phyloP scores from a whole-genome alignment of 176 grass and related monocot species.

The Sorghum bicolor region DNA sequence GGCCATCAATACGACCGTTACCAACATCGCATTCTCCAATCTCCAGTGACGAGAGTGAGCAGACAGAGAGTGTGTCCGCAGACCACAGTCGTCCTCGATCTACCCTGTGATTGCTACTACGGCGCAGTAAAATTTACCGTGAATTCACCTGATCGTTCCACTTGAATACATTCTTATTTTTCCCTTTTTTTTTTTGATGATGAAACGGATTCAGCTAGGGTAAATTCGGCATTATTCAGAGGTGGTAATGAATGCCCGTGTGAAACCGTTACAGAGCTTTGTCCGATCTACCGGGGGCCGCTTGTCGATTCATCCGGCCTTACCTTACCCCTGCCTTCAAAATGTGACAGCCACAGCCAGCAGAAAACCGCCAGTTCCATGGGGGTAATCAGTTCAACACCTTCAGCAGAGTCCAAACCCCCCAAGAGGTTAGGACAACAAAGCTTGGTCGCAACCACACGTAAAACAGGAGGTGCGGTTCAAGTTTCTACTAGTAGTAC shows the following conservation, averaged over 20 bases:
- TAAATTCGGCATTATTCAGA: not conserved
- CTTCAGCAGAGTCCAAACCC: no score
- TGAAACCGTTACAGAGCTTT: not conserved
- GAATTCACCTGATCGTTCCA: not conserved
- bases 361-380: not conserved
- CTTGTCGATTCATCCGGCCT: no score
- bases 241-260: not conserved
- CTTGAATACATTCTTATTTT: not conserved
- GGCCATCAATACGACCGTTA: constrained; percentile 4
- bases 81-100: not conserved
- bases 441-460: not conserved
- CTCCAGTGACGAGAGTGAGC: not conserved
- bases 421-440: no score
- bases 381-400: not conserved
- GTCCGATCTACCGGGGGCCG: not conserved
- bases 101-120: not conserved
- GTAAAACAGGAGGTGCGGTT: not conserved
- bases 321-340: not conserved
- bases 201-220: no score
- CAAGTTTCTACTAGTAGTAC: not conserved
- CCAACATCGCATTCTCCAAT: not conserved
- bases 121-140: not conserved
- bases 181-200: no score
- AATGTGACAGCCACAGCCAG: no score
- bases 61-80: not conserved